Conservation (phyloP, 805 yeast species). For the Candida nitratophila region DNA sequence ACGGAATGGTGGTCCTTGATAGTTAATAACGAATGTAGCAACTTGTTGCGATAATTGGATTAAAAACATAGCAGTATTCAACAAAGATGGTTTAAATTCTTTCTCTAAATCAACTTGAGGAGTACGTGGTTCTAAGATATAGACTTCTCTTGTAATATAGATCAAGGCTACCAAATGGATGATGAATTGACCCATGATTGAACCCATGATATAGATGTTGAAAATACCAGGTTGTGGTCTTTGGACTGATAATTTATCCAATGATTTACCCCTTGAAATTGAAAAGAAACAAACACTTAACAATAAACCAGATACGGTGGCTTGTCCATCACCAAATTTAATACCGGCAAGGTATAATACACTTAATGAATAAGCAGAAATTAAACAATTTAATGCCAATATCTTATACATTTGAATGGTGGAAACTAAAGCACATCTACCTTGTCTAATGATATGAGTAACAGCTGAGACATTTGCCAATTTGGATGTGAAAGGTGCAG, state of each 20-base stretch:
- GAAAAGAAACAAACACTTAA: conserved; percentile 92
- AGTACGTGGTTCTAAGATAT: conserved; percentile 85
- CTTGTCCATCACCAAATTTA: conserved; percentile 96
- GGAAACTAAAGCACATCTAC: conserved; percentile 94
- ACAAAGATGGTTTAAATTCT: conserved; percentile 77
- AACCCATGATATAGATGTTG: conserved; percentile 94
- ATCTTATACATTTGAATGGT: conserved; percentile 99
- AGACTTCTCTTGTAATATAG: conserved; percentile 77
- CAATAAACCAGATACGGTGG: conserved; percentile 91
- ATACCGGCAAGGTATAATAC: conserved; percentile 95
- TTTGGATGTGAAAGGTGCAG: conserved; percentile 97
- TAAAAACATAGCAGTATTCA: conserved; percentile 93
- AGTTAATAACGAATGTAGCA: conserved; percentile 95
- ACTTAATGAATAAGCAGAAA: conserved; percentile 91
- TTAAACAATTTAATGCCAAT: conserved; percentile 91
- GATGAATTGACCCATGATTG: conserved; percentile 93
- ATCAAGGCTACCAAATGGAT: conserved; percentile 79
- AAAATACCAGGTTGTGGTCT: conserved; percentile 98
- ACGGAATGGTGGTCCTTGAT: conserved; percentile 95
- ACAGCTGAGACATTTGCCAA: conserved; percentile 88
- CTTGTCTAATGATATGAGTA: conserved; percentile 91
- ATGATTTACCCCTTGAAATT: conserved; percentile 87
- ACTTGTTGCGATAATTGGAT: conserved; percentile 94
- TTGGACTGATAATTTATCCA: conserved; percentile 81
- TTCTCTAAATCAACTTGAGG: conserved; percentile 87